Base-by-base conservation (phyloP, 768 basidiomycete species). In the Calocybe indica region DNA sequence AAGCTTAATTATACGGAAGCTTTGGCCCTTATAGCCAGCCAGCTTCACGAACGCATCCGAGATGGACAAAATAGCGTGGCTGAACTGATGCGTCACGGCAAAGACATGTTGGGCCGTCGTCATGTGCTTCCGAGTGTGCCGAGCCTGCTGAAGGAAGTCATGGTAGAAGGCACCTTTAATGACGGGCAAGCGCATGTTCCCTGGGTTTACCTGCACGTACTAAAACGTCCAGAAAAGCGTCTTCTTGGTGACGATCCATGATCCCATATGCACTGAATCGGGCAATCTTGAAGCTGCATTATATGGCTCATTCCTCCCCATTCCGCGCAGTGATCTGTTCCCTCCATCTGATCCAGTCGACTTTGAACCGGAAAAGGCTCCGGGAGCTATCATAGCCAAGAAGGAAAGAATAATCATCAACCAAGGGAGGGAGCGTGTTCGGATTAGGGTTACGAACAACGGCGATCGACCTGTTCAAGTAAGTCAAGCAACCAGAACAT, bases 161-260 rank as follows among this genome's bases (percentile, higher is more conserved):
- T 96, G 62, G 91, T 96, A 0, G 93, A 97, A 62, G 93, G 93
- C 10, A 94, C 92, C 1, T 92, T 97, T 57, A 72, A 65, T 6
- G 93, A 93, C 53, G 88, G 88, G 92, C 90, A 56, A 37, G 78
- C 54, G 47, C 28, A 28, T 13, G 31, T 15, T 30, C 15, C 31
- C 22, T 14, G 30, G 9, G 10, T 34, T 41, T 10, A 31, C 15
- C 34, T 50, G 22, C 34, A 49, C 4, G 22, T 22, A 1, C 22
- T 22, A 22, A 22, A 33, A 34, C 48, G 47, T 45, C 34, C 47
- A 40, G 30, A 46, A 57, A 51, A 88, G 85, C 1, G 88, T 92
- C 0, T 99, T 98, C 68, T 78, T 99, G n/a, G 94, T 98, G 34
- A 95, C 95, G 0, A 91, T 98, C 1, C 94, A 97, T 59, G 87